phyloP scores from a whole-genome alignment of 140 eudicot species.

The Oenanthe javanica region DNA sequence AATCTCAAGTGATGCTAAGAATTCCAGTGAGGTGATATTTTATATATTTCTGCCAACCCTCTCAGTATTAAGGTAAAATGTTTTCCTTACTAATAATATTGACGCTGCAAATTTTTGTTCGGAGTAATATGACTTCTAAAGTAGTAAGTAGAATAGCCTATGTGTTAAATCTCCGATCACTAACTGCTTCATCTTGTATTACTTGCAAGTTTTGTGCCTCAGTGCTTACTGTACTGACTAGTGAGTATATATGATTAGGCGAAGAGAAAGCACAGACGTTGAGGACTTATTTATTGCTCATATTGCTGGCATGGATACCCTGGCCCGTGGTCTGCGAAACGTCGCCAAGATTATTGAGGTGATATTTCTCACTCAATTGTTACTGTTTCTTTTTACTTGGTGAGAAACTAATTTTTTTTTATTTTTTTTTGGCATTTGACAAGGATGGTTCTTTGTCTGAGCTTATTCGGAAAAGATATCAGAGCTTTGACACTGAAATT shows the following conservation, averaged over 20 bases:
- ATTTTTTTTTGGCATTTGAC: not conserved
- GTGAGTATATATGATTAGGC: conserved; percentile 30
- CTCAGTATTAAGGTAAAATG: conserved; percentile 73
- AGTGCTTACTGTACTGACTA: conserved; percentile 2
- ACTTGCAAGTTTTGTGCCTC: not conserved
- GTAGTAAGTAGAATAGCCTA: too few species aligned
- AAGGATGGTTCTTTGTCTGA: conserved; percentile 83
- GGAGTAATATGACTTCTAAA: too few species aligned
- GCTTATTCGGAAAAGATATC: conserved; percentile 80
- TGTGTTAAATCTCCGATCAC: too few species aligned
- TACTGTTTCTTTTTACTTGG: too few species aligned
- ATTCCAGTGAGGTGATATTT: too few species aligned
- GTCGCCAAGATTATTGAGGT: conserved; percentile 88
- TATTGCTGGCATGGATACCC: conserved; percentile 91
- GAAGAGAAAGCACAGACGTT: conserved; percentile 98
- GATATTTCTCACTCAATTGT: not conserved
- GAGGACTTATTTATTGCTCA: conserved; percentile 94
- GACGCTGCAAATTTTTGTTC: conserved; percentile 88
- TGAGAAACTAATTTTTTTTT: conserved; percentile 1
- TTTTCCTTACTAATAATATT: conserved; percentile 90
- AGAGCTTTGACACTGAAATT: conserved; percentile 74
- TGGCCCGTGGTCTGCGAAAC: conserved; percentile 91
- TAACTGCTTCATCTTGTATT: not conserved
- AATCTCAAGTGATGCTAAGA: too few species aligned
- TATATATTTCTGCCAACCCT: too few species aligned